Conservation (phyloP, 2,329 filamentous ascomycete genomes). For the Botryotinia convoluta region DNA sequence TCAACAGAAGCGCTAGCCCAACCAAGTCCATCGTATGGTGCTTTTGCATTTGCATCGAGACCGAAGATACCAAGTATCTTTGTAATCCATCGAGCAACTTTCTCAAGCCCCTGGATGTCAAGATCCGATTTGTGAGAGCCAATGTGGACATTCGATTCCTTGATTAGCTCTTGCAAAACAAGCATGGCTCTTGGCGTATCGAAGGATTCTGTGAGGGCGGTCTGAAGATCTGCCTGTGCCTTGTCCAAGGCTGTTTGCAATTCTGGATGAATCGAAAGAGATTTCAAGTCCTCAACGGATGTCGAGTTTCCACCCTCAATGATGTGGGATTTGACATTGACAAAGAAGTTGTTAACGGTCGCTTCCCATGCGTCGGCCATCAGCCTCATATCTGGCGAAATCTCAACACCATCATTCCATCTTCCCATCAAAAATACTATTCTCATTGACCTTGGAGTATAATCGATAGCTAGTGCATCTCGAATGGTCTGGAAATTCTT, state of each 20-base stretch:
- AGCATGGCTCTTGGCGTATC: constrained; percentile 80
- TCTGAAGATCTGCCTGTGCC: constrained; percentile 53
- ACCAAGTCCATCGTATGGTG: constrained; percentile 56
- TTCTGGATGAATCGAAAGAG: constrained; percentile 14
- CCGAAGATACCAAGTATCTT: constrained; percentile 82
- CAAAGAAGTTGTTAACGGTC: constrained; percentile 51
- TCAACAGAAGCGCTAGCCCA: constrained; percentile 48
- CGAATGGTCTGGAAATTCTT: constrained; percentile 96
- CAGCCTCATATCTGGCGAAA: constrained; percentile 77
- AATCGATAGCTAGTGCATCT: constrained; percentile 68
- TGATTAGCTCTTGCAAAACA: constrained; percentile 73
- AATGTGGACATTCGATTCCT: constrained; percentile 66
- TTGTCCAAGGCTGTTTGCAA: constrained; percentile 40
- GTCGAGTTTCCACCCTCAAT: constrained; percentile 12
- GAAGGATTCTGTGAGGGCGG: constrained; percentile 77
- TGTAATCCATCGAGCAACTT: constrained; percentile 75
- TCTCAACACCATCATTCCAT: constrained; percentile 91
- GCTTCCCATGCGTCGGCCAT: constrained; percentile 73
- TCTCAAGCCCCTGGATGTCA: constrained; percentile 50
- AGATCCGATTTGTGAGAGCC: constrained; percentile 44
- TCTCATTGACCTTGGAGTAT: constrained; percentile 75
- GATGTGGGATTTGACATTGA: constrained; percentile 41
- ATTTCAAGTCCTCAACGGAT: constrained; percentile 27
- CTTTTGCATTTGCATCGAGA: constrained; percentile 60
- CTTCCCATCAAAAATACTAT: constrained; percentile 84